A percentile compares a stretch with the other conserved stretches of the same genome.
Evolutionary conservation across 495 filamentous ascomycete species (phyloP).

Genomic region (Cetradonia linearis): DNA sequence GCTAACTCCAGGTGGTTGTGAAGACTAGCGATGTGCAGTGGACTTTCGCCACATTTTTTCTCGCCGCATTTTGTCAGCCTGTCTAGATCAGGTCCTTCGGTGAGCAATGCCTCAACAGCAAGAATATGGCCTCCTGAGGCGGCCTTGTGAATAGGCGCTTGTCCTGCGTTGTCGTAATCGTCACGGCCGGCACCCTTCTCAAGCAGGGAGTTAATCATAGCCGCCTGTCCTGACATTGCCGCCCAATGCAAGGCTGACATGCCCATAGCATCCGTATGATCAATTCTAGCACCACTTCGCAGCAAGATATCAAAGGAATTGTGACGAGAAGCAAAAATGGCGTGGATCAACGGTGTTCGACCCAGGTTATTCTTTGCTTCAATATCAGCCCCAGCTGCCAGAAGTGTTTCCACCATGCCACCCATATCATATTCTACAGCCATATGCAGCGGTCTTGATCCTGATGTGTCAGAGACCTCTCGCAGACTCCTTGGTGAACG

Average conservation of each 20-base stretch:
- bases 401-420: constrained; percentile 19
- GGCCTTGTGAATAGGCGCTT: constrained; percentile 18
- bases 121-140: constrained; percentile 3
- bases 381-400: constrained; percentile 24
- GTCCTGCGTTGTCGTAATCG: constrained; percentile 10
- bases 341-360: constrained; percentile 12
- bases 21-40: constrained; percentile 19
- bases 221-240: constrained; percentile 9
- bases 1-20: constrained; percentile 12
- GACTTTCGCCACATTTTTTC: constrained; percentile 11
- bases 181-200: constrained; percentile 7
- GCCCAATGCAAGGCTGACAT: constrained; percentile 18
- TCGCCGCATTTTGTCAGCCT: constrained; percentile 15
- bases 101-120: constrained; percentile 8
- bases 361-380: constrained; percentile 25
- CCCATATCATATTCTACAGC: constrained; percentile 9
- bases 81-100: constrained; percentile 11
- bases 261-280: constrained; percentile 2
- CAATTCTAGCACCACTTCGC: constrained; percentile 8
- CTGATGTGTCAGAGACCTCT: constrained; percentile 17
- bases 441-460: constrained; percentile 17
- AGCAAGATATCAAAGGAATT: constrained; percentile 14
- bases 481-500: constrained; percentile 12
- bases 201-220: constrained; percentile 9
- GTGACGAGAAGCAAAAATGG: constrained; percentile 8